Percentiles rank a stretch among this genome's conserved stretches.
phyloP scores from a whole-genome alignment of 345 rosid species.

The Hypericum androsaemum region DNA sequence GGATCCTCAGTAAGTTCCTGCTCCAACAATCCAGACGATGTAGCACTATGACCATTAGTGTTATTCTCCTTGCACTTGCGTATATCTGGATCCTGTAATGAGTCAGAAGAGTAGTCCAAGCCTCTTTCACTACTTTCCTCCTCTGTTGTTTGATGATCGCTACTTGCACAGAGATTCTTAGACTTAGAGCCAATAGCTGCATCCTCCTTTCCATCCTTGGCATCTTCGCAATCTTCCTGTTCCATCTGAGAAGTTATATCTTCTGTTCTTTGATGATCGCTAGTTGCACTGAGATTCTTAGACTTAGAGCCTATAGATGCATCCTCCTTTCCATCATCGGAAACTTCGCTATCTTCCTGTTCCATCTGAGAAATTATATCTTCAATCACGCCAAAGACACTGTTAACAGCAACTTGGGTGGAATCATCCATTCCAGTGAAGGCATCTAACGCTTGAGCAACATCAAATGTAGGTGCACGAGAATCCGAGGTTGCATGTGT shows the following conservation, averaged over 20 bases:
- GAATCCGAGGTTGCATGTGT: constrained; percentile 30
- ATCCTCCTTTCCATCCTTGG: constrained; percentile 19
- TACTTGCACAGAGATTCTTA: constrained; percentile 15
- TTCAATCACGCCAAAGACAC: constrained; percentile 89
- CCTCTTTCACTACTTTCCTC: constrained; percentile 18
- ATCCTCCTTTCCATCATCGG: constrained; percentile 24
- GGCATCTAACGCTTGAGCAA: constrained; percentile 76
- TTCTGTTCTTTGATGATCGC: constrained; percentile 27
- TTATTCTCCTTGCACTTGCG: constrained; percentile 16
- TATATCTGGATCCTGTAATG: constrained; percentile 17
- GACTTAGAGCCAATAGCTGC: constrained; percentile 19
- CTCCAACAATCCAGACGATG: constrained; percentile 21
- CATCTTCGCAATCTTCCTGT: constrained; percentile 31
- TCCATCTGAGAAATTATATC: constrained; percentile 66
- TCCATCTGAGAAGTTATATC: constrained; percentile 65
- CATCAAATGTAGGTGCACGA: constrained; percentile 36
- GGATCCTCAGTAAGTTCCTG: constrained; percentile 16
- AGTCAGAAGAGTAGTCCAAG: constrained; percentile 13
- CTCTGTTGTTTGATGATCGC: constrained; percentile 13
- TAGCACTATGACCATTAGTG: constrained; percentile 15
- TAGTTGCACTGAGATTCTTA: constrained; percentile 15
- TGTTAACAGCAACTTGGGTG: constrained; percentile 92
- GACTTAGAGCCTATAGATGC: constrained; percentile 19
- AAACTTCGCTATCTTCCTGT: constrained; percentile 36
- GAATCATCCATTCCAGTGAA: constrained; percentile 89